Evolutionary conservation across 371 early-diverging fungal species (phyloP).

Genomic region (Circinella umbellata): DNA sequence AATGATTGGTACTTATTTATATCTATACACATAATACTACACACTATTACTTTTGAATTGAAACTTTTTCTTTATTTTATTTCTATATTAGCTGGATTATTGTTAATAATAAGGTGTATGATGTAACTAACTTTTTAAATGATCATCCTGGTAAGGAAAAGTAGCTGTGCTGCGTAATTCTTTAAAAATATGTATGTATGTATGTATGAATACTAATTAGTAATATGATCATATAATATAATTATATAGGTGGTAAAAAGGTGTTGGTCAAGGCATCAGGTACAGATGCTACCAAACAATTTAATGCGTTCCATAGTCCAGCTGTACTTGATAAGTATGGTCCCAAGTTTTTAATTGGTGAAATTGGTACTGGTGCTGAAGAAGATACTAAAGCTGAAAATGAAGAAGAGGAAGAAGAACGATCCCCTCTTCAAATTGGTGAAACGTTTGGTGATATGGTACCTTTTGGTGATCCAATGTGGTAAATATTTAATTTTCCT

Average conservation of each 20-base stretch:
- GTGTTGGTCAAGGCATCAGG: slow-evolving; percentile 84
- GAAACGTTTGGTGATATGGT: slow-evolving; percentile 75
- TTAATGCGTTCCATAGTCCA: slow-evolving; percentile 82
- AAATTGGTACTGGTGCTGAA: slow-evolving; percentile 64
- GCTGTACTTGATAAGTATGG: slow-evolving; percentile 65
- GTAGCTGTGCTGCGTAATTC: background rate
- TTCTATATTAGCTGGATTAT: slow-evolving; percentile 78
- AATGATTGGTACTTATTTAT: slow-evolving; percentile 62
- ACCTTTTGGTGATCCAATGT: slow-evolving; percentile 86
- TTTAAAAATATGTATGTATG: background rate
- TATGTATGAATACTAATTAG: background rate
- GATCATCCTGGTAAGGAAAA: slow-evolving; percentile 63
- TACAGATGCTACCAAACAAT: slow-evolving; percentile 87
- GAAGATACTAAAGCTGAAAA: background rate
- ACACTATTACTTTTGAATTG: too few relatives aligned
- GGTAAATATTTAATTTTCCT: slow-evolving; percentile 38
- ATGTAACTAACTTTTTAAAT: slow-evolving; percentile 79
- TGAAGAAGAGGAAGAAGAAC: slow-evolving; percentile 28
- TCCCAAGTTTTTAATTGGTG: slow-evolving; percentile 62
- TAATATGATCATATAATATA: too few relatives aligned
- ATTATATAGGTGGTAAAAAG: slow-evolving; percentile 53
- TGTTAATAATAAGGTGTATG: slow-evolving; percentile 79
- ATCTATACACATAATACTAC: too few relatives aligned
- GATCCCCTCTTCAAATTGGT: slow-evolving; percentile 20
- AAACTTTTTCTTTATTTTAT: background rate